Base-by-base conservation (phyloP, 192 early-diverging fungal genomes). In the Coemansia sp. region DNA sequence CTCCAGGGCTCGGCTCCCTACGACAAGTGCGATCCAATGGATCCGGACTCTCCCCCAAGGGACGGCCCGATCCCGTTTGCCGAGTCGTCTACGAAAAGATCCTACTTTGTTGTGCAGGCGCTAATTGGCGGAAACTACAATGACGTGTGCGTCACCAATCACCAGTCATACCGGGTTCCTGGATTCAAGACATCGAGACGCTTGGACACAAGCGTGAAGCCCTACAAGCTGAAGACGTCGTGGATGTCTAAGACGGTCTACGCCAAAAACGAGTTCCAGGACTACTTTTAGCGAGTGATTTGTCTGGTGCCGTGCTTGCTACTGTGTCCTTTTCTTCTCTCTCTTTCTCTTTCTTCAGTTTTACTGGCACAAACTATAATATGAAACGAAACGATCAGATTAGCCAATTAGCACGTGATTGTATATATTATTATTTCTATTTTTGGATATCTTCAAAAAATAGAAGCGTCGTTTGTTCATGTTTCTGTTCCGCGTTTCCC, bases 21-120 rank as follows among this genome's bases (percentile, higher is more conserved):
- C 21, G 52, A 54, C 52, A 54, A 54, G 13, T 54, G 52, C 52
- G 52, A 54, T 23, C 52, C 52, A 23, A 54, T 26, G 52, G 52
- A 54, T 26, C 52, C 52, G 12, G 52, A 54, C 19, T 54, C 52
- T 18, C 52, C 52, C 5, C 10, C 21, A 9, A 54, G 52, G 9
- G 52, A 54, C 13, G 52, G 52, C 9, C 52, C 52, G 12, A 54
- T 54, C 4, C 52, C 52, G 23, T 54, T 54, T 26, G 52, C 52
- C 9, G 21, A 54, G 23, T 54, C 52, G 0, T 8, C 52, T 23
- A 54, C 52, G 1, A 19, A 54, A 26, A 21, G 52, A 23, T 54
- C 52, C 0, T 54, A 54, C 26, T 54, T 54, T 23, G 19, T 54
- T 23, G 52, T 54, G 23, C 52, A 54, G 13, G 52, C 52, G 12